A percentile compares a stretch with the other conserved stretches of the same genome.
Conservation (phyloP, 441 rosid species). For the Populus hybrid region DNA sequence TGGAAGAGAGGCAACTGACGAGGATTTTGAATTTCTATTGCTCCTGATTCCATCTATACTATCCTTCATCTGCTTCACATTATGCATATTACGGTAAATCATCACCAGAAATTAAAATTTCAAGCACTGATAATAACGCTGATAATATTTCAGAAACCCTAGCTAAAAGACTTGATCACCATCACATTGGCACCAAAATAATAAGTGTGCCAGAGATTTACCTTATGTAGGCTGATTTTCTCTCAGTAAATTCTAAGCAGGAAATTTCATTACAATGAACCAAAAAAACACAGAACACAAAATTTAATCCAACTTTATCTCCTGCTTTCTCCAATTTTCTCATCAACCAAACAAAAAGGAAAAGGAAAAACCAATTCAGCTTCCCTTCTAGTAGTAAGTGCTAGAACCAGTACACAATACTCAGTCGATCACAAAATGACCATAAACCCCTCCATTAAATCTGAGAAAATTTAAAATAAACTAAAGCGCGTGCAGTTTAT, state of each 20-base stretch:
- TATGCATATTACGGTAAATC: background rate
- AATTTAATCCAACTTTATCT: background rate
- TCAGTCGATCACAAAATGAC: conserved; percentile 1
- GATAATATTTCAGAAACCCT: background rate
- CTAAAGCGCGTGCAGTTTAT: background rate
- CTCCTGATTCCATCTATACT: conserved; percentile 32
- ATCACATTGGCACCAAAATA: background rate
- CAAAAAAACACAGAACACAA: background rate
- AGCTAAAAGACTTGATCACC: background rate
- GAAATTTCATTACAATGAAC: background rate
- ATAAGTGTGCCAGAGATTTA: background rate
- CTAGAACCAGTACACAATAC: background rate
- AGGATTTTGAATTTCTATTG: conserved; percentile 46
- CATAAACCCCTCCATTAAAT: conserved; percentile 5
- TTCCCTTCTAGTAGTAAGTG: background rate
- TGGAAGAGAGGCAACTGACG: conserved; percentile 60
- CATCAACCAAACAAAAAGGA: background rate
- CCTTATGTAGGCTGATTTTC: background rate
- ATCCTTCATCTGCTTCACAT: background rate
- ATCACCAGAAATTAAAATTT: background rate
- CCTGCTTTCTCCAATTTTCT: background rate
- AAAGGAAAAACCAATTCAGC: background rate
- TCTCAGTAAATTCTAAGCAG: background rate
- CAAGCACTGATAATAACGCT: background rate
- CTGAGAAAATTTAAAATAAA: conserved; percentile 9